Conservation (phyloP, 2,329 filamentous ascomycete genomes). For the Colletotrichum paranaense region DNA sequence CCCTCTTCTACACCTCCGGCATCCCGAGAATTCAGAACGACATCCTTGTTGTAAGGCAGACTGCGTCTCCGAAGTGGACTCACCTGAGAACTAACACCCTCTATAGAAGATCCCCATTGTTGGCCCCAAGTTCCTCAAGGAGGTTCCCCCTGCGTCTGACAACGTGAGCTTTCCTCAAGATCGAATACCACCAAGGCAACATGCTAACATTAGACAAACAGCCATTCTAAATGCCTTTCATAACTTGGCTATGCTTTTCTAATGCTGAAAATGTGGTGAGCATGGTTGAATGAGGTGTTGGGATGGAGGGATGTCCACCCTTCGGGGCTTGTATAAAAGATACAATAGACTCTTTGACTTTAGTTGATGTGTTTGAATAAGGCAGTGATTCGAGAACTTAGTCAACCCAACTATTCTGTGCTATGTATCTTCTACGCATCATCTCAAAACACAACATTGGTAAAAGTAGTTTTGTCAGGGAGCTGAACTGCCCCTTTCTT, state of each 20-base stretch:
- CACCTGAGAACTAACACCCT: constrained; percentile 39
- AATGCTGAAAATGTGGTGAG: neutral
- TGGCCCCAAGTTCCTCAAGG: constrained; percentile 61
- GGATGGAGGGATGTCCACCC: constrained; percentile 12
- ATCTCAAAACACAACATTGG: neutral
- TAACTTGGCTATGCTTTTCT: neutral
- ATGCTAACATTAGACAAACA: constrained; percentile 30
- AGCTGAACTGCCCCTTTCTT: neutral
- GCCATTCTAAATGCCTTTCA: constrained; percentile 52
- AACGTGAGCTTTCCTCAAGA: constrained; percentile 61
- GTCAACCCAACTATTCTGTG: no score
- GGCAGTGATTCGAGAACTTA: neutral
- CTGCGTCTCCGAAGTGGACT: neutral
- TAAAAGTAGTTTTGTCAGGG: neutral
- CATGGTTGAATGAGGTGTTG: constrained; percentile 14
- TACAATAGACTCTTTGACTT: constrained; percentile 34
- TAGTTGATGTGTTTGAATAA: neutral
- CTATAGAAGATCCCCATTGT: constrained; percentile 66
- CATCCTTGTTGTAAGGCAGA: constrained; percentile 63
- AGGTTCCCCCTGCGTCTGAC: constrained; percentile 66
- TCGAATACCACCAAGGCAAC: no score
- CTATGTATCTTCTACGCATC: neutral
- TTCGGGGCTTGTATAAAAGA: constrained; percentile 31
- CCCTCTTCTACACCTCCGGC: constrained; percentile 71
- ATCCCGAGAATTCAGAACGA: constrained; percentile 70